phyloP scores from a whole-genome alignment of 2,329 filamentous ascomycete genomes.

The Ceratocystis alfenasii region DNA sequence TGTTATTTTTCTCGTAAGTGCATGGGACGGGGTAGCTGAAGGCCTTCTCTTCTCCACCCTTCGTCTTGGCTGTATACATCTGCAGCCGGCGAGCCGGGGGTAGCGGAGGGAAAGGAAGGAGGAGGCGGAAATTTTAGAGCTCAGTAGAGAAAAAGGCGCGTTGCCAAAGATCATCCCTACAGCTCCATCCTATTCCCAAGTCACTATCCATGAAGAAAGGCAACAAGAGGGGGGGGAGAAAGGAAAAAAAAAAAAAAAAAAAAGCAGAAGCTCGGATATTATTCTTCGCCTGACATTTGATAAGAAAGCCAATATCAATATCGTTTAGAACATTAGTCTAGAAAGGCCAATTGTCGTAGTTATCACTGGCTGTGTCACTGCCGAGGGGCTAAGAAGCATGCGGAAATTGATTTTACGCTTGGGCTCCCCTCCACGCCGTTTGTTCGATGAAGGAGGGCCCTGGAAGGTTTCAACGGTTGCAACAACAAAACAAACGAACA shows the following conservation, averaged over 20 bases:
- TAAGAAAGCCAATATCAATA: not conserved
- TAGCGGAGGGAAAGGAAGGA: not conserved
- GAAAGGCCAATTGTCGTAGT: not conserved
- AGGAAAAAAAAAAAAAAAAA: not conserved
- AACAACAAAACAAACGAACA: not conserved
- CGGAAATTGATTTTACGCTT: not conserved
- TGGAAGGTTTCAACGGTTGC: not conserved
- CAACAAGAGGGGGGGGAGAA: not conserved
- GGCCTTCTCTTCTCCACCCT: not conserved
- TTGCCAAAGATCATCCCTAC: not conserved
- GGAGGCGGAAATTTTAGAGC: not conserved
- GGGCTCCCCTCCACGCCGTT: not conserved
- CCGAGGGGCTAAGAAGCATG: not conserved
- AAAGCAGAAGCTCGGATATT: not conserved
- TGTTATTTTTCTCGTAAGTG: constrained; percentile 3
- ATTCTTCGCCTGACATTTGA: not conserved
- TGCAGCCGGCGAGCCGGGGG: not conserved
- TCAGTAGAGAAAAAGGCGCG: not conserved
- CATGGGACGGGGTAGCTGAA: constrained; percentile 1
- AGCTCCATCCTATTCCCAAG: not conserved
- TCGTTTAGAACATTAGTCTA: not conserved
- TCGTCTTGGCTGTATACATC: not conserved
- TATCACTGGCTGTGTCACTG: not conserved
- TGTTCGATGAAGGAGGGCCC: not conserved
- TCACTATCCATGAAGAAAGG: too few species aligned